Percentiles rank a stretch among this genome's conserved stretches.
These are phyloP conservation scores for Eucalyptus erythrocorys DNA, from an alignment of 345 rosid genomes.

Conservation along the genomic window DNA sequence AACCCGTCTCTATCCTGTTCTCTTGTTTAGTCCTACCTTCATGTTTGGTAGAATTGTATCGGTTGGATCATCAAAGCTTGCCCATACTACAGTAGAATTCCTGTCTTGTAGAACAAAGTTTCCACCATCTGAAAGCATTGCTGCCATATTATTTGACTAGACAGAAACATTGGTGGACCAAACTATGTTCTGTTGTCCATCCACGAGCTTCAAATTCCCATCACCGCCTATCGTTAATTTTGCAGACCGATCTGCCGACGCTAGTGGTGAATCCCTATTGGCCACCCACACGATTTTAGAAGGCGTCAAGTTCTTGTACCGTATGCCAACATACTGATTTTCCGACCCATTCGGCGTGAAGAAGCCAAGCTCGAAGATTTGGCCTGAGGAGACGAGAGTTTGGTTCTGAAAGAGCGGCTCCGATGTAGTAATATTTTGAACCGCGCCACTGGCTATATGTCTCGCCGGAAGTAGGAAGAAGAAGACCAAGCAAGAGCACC, in stretches of 20 bases:
- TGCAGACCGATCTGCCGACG: not conserved
- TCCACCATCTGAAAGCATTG: conserved; percentile 17
- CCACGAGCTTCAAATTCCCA: conserved; percentile 10
- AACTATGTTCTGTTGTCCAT: not conserved
- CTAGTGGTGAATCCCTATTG: not conserved
- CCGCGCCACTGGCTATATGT: not conserved
- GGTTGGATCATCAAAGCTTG: conserved; percentile 24
- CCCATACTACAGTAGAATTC: conserved; percentile 8
- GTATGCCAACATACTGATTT: not conserved
- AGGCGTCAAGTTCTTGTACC: not conserved
- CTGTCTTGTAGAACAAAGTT: conserved; percentile 4
- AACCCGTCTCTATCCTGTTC: not conserved
- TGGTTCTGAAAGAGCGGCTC: not conserved
- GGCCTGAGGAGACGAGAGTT: not conserved
- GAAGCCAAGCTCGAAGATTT: not conserved
- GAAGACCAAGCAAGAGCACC: not conserved
- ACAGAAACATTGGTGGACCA: conserved; percentile 11
- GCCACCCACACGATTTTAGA: not conserved
- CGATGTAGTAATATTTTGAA: not conserved
- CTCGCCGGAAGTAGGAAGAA: not conserved
- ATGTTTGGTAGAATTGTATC: conserved; percentile 21
- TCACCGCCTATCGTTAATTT: not conserved
- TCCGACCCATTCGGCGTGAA: not conserved
- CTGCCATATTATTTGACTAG: not conserved
- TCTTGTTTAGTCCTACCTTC: conserved; percentile 13